These are phyloP conservation scores for Saccharum officinarum DNA, from an alignment of 176 grass and related monocot genomes.

Conservation along the genomic window DNA sequence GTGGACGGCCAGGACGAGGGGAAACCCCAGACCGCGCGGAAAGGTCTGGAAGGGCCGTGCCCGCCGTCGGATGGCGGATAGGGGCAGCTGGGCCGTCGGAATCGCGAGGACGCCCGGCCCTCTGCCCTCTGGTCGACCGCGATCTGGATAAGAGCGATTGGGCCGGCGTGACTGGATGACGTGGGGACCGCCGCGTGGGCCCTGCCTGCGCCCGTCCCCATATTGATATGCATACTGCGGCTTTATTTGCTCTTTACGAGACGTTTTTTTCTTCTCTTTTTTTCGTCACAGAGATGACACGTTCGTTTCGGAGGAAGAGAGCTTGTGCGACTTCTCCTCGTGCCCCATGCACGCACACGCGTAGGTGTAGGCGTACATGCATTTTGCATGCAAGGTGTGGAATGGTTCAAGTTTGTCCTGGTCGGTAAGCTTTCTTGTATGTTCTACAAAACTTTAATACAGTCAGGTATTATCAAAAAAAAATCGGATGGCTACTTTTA, in stretches of 20 bases:
- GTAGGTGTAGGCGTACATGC: not conserved
- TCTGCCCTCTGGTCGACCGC: not conserved
- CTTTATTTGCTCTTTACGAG: not conserved
- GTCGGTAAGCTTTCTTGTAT: too few relatives aligned
- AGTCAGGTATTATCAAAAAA: too few relatives aligned
- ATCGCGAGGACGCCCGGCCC: not conserved
- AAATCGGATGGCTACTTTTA: too few relatives aligned
- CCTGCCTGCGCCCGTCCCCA: too few relatives aligned
- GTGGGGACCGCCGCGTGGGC: constrained; percentile 13
- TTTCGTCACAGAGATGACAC: not conserved
- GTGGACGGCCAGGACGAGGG: not conserved
- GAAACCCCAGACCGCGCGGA: too few relatives aligned
- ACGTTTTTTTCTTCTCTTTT: not conserved
- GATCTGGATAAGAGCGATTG: constrained; percentile 61
- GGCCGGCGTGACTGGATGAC: constrained; percentile 30
- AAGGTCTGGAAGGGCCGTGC: not conserved
- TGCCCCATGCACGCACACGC: not conserved
- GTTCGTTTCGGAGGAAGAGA: not conserved
- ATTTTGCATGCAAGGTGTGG: not conserved
- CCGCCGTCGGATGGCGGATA: constrained; percentile 32
- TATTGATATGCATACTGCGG: too few relatives aligned
- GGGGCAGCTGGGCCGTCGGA: constrained; percentile 20
- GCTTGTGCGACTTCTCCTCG: not conserved
- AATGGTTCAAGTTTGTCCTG: not conserved
- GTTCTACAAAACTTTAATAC: too few relatives aligned